Evolutionary conservation across 2,329 filamentous ascomycete genomes (phyloP).

Genomic region (Fusarium papillatum): DNA sequence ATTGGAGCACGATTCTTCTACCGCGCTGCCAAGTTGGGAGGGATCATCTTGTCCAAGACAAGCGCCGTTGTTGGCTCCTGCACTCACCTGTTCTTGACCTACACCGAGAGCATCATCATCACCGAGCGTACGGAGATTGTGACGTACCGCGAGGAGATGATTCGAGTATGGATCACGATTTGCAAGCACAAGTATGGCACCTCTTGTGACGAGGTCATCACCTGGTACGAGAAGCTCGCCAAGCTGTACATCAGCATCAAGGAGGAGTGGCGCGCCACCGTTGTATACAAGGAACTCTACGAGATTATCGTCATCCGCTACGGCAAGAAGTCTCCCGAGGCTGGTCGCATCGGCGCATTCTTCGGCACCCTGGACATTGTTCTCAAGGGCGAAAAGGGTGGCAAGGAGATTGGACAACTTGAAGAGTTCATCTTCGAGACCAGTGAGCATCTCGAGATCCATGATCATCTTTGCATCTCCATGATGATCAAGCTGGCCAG

Average conservation of each 20-base stretch:
- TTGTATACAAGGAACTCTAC: constrained; percentile 50
- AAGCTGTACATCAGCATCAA: constrained; percentile 52
- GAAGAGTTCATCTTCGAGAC: constrained; percentile 53
- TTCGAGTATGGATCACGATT: constrained; percentile 53
- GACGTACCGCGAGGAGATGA: constrained; percentile 53
- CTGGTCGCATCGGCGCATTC: constrained; percentile 46
- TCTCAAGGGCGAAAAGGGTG: constrained; percentile 43
- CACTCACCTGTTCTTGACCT: constrained; percentile 50
- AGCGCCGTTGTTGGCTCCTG: constrained; percentile 51
- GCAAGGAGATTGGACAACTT: constrained; percentile 46
- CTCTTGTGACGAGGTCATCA: constrained; percentile 51
- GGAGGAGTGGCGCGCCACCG: constrained; percentile 49
- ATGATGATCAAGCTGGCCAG: constrained; percentile 52
- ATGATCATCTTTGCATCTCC: constrained; percentile 49
- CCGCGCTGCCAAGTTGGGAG: constrained; percentile 49
- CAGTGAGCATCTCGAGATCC: constrained; percentile 49
- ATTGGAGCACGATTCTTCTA: constrained; percentile 52
- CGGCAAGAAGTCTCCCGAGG: constrained; percentile 49
- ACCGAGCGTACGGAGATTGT: constrained; percentile 52
- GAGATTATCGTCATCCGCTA: constrained; percentile 48
- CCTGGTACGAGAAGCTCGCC: constrained; percentile 52
- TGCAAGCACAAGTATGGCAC: constrained; percentile 51
- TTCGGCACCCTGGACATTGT: constrained; percentile 52
- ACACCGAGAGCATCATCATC: constrained; percentile 51
- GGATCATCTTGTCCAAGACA: constrained; percentile 47